Evolutionary conservation across 345 rosid species (phyloP).

Genomic region (Lenwebbia sp.): DNA sequence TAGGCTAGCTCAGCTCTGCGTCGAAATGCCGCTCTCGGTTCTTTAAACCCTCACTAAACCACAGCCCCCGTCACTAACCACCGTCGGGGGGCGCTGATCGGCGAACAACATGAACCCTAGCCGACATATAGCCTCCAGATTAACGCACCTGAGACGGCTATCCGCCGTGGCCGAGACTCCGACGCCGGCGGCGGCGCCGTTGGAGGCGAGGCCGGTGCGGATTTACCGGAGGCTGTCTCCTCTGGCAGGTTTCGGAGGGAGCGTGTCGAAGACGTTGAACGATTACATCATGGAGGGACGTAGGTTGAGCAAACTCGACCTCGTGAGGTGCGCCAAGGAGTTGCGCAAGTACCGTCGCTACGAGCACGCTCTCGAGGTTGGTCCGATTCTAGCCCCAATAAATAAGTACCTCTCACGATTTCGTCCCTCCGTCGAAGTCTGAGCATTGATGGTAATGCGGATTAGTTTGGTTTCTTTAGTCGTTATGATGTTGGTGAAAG

Average conservation of each 20-base stretch:
- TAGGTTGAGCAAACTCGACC: slow-evolving; percentile 18
- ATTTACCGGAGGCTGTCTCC: slow-evolving; percentile 41
- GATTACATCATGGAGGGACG: slow-evolving; percentile 43
- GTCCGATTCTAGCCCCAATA: not conserved
- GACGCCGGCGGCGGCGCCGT: not conserved
- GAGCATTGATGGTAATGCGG: not conserved
- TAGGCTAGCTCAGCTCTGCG: not conserved
- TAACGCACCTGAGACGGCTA: slow-evolving; percentile 12
- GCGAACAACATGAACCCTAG: slow-evolving; percentile 7
- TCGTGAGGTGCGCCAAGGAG: slow-evolving; percentile 28
- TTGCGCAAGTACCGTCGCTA: slow-evolving; percentile 49
- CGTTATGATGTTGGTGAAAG: not conserved
- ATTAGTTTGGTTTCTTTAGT: not conserved
- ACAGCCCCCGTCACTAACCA: not conserved
- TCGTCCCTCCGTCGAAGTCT: not conserved
- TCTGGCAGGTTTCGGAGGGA: slow-evolving; percentile 32
- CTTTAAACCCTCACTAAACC: not conserved
- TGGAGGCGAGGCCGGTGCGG: not conserved
- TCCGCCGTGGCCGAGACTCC: slow-evolving; percentile 7
- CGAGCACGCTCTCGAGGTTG: slow-evolving; percentile 60
- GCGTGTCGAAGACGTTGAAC: slow-evolving; percentile 40
- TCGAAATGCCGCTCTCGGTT: not conserved
- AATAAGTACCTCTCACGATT: not conserved
- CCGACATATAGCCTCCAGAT: slow-evolving; percentile 9
- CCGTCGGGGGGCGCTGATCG: not conserved